phyloP scores from a whole-genome alignment of 192 early-diverging fungal species.

The Dissophora globulifera region DNA sequence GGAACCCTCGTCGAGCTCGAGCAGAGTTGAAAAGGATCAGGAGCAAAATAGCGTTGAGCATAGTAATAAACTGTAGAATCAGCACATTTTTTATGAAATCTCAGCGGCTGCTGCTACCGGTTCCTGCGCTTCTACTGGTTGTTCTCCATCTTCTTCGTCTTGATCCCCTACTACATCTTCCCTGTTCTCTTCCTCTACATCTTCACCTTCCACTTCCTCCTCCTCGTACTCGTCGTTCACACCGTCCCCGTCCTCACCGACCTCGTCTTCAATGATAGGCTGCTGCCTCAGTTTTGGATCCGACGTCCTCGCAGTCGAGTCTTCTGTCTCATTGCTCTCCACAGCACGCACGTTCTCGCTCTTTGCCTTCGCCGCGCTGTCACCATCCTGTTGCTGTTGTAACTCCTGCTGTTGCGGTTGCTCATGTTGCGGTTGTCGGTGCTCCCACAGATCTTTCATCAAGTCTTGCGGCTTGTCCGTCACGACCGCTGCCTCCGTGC shows the following conservation, averaged over 20 bases:
- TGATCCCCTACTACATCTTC: background rate
- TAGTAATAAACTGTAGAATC: too few relatives aligned
- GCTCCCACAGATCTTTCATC: conserved; percentile 31
- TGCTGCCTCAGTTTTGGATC: background rate
- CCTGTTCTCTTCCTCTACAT: background rate
- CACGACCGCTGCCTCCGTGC: background rate
- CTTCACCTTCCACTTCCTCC: conserved; percentile 4
- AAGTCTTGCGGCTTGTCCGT: conserved; percentile 45
- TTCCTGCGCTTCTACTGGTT: too few relatives aligned
- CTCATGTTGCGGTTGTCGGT: background rate
- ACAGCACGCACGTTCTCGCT: too few relatives aligned
- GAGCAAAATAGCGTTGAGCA: too few relatives aligned
- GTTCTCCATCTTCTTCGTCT: background rate
- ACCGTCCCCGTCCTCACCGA: conserved; percentile 19
- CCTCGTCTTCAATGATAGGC: conserved; percentile 8
- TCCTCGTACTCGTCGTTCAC: background rate
- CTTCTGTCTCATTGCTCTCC: too few relatives aligned
- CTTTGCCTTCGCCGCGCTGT: too few relatives aligned
- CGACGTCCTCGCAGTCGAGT: too few relatives aligned
- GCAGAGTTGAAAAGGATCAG: conserved; percentile 53
- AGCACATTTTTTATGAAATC: too few relatives aligned
- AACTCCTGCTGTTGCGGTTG: too few relatives aligned
- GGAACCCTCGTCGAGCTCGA: conserved; percentile 84
- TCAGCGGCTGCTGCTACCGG: too few relatives aligned
- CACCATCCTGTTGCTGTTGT: too few relatives aligned